Evolutionary conservation across 78 protist genomes (phyloP).

Genomic region (Dictyostelium discoideum): DNA sequence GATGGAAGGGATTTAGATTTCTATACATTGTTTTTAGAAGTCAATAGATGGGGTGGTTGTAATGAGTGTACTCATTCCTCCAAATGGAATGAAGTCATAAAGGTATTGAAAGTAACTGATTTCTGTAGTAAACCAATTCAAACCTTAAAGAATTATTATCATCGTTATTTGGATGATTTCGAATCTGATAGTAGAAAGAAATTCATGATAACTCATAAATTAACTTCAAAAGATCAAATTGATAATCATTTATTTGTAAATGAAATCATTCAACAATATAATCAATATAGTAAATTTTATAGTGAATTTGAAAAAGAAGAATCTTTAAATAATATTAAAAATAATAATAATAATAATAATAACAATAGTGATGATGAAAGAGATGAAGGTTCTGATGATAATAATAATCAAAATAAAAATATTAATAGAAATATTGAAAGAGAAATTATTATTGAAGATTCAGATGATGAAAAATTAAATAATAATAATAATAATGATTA

Average conservation of each 20-base stretch:
- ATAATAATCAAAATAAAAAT: background rate
- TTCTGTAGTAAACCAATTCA: slow-evolving; percentile 63
- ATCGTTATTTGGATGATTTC: slow-evolving; percentile 41
- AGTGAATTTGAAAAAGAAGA: background rate
- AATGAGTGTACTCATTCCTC: slow-evolving; percentile 4
- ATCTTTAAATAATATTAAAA: background rate
- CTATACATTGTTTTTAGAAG: slow-evolving; percentile 58
- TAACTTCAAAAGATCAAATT: background rate
- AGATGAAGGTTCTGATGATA: background rate
- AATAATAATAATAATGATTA: background rate
- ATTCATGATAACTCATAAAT: background rate
- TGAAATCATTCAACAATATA: slow-evolving; percentile 22
- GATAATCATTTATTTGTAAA: slow-evolving; percentile 1
- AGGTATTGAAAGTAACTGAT: slow-evolving; percentile 31
- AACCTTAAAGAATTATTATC: slow-evolving; percentile 27
- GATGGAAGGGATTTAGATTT: slow-evolving; percentile 77
- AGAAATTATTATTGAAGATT: background rate
- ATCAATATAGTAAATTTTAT: slow-evolving; percentile 19
- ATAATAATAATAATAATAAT: background rate
- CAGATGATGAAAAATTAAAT: slow-evolving; percentile 7
- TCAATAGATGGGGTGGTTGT: slow-evolving; percentile 61
- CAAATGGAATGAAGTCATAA: slow-evolving; percentile 47
- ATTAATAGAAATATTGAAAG: background rate
- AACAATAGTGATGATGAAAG: background rate
- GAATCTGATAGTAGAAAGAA: background rate